These are phyloP conservation scores for Nemania diffusa DNA, from an alignment of 2,329 filamentous ascomycete genomes.

Conservation along the genomic window DNA sequence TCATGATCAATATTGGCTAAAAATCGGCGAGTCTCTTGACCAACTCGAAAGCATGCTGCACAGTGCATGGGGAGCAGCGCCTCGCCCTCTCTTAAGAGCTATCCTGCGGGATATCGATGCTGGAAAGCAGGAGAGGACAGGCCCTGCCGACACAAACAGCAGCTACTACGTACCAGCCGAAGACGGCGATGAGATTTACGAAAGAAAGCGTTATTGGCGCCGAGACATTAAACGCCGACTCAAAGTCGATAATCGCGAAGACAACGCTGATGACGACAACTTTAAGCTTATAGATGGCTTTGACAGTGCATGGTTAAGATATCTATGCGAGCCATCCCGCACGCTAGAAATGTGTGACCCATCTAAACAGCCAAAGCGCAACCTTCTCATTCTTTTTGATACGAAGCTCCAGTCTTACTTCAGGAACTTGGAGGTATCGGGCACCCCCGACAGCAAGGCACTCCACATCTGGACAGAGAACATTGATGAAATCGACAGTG, in stretches of 20 bases:
- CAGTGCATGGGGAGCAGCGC: conserved; percentile 38
- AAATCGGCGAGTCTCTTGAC: conserved; percentile 46
- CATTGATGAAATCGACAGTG: not conserved
- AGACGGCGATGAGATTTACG: conserved; percentile 9
- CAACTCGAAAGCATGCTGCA: conserved; percentile 34
- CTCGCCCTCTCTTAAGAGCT: conserved; percentile 42
- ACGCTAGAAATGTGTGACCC: conserved; percentile 47
- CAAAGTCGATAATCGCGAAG: conserved; percentile 26
- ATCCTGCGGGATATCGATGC: conserved; percentile 46
- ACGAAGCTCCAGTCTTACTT: conserved; percentile 46
- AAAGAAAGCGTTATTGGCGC: conserved; percentile 35
- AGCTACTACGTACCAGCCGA: conserved; percentile 5
- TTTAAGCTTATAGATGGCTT: conserved; percentile 39
- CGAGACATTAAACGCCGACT: conserved; percentile 40
- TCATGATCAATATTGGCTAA: conserved; percentile 48
- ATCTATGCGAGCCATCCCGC: conserved; percentile 45
- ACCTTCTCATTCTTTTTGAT: conserved; percentile 47
- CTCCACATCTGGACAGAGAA: conserved; percentile 31
- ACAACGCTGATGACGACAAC: conserved; percentile 23
- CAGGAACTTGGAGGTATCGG: conserved; percentile 28
- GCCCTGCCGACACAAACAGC: conserved; percentile 5
- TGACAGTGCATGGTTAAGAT: conserved; percentile 45
- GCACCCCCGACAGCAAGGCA: conserved; percentile 17
- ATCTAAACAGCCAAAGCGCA: conserved; percentile 36
- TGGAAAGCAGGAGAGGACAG: conserved; percentile 31